Conservation (phyloP, 441 rosid genomes). For the Caryocar brasiliense region DNA sequence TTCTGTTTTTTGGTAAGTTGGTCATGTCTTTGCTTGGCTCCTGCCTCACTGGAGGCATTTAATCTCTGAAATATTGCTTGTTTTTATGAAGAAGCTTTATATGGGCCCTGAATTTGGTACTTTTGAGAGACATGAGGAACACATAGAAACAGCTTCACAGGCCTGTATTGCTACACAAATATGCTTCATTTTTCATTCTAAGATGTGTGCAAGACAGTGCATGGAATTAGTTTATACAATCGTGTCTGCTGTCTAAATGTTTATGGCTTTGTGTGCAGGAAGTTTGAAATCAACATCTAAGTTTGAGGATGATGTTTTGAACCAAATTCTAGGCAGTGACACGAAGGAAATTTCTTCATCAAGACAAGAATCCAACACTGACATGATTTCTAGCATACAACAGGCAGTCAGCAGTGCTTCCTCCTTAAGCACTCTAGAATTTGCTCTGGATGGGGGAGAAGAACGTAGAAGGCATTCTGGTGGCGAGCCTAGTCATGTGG, state of each 20-base stretch:
- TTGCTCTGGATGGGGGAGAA: conserved; percentile 22
- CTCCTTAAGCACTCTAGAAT: conserved; percentile 15
- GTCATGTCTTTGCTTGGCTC: too few species aligned
- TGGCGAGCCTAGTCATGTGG: conserved; percentile 16
- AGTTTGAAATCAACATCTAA: conserved; percentile 32
- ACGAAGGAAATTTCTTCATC: conserved; percentile 40
- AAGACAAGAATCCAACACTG: conserved; percentile 21
- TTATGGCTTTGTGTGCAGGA: conserved; percentile 29
- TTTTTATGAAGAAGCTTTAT: too few species aligned
- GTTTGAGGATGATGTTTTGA: conserved; percentile 58
- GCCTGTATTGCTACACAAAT: too few species aligned
- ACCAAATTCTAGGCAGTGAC: conserved; percentile 51
- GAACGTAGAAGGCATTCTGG: conserved; percentile 20
- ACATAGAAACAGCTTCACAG: too few species aligned
- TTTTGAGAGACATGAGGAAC: too few species aligned
- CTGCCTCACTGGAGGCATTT: too few species aligned
- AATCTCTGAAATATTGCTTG: too few species aligned
- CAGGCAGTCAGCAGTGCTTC: conserved; percentile 33
- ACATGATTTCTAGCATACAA: conserved; percentile 18
- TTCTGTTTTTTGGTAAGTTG: too few species aligned
- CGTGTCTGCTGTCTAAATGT: conserved; percentile 4
- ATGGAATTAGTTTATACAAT: too few species aligned
- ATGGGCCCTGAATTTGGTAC: too few species aligned
- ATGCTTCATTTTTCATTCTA: too few species aligned
- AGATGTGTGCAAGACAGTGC: too few species aligned